Base-by-base conservation (phyloP, 805 yeast genomes). In the Wickerhamiella galacta region DNA sequence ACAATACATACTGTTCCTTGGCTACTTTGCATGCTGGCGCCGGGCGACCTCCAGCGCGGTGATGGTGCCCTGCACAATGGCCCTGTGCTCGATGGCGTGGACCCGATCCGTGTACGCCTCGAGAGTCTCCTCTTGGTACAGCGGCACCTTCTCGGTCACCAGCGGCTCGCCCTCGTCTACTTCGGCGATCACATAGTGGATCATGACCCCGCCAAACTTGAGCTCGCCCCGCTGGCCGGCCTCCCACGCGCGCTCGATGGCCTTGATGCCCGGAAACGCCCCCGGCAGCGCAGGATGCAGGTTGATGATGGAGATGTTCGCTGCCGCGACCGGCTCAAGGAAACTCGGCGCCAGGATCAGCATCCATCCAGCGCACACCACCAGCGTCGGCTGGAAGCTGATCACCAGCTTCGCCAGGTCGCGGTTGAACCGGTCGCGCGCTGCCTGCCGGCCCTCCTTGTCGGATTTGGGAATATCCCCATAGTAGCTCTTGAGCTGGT, bases 291-390 rank as follows among this genome's bases (percentile, higher is more conserved):
- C 96, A 4, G 98, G 98, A 53, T 90, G 98, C 39, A 90, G 61
- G 49, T 90, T 90, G 47, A 90, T 83, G 41, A 90, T 85, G 23
- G 85, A 80, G 19, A 83, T 66, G 2, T 65, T 60, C 3, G 64
- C 70, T 2, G 64, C 52, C 32, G 62, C 69, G 21, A 85, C 54
- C 3, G 85, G 83, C 25, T 60, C 57, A 39, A 90, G 61, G 43
- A 82, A 83, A 15, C 70, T 63, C 3, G 81, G 73, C 1, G 95
- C 78, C 38, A 90, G 63, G 37, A 90, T 90, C 33, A 90, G 66
- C 85, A 90, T 75, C 98, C 98, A 90, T 2, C 98, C 98, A 4
- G 98, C 98, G 58, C 98, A 90, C 4, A 90, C 95, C 25, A 90
- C 73, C 41, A 90, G 63, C 43, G 79, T 80, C 4, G 96, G 96